Evolutionary conservation across 768 basidiomycete species (phyloP), one percentile per base, ranked within the genome.

Genomic region (Pleurotus salmoneostramineus): DNA sequence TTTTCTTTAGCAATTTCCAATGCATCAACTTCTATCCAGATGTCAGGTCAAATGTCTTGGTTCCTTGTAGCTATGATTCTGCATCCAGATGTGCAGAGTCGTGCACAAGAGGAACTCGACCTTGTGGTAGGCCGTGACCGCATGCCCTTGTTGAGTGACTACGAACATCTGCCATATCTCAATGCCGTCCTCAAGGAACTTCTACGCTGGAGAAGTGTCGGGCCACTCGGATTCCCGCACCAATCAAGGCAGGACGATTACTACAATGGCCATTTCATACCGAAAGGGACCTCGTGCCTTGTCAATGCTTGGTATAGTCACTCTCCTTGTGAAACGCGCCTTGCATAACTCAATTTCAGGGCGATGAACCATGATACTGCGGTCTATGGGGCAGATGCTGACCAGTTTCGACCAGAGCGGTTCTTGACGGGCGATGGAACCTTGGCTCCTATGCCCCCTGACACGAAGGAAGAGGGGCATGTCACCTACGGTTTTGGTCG

Each of bases 401-500:
- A 55, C n/a, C 21, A 32, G 6, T 44, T 55, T 40, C 14, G 27
- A 14, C 52, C 52, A 11, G 52, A 55, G 12, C 12, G 52, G 6
- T 63, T 66, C 56, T 64, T 72, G 31, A 65, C 63, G 32, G 52
- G 61, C n/a, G 52, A 65, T 17, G 71, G 68, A 3, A 49, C 61
- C 3, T 27, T 69, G 4, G 59, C 49, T 7, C 45, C 60, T 27
- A 50, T 57, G 14, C 56, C 58, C n/a, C 58, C 59, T 3, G 65
- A 68, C 27, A 72, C 68, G 2, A 66, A 69, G 15, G 59, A 68
- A 58, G 60, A 66, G 14, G 71, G 72, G 36, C 71, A 72, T 31
- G 65, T 74, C 43, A 68, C 72, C 10, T 78, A 76, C 62, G 72
- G 77, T 4, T 78, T 76, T 58, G 77, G 76, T 27, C 61, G 74